Evolutionary conservation across 2,329 filamentous ascomycete species (phyloP).

Genomic region (Paraphaeosphaeria minitans): DNA sequence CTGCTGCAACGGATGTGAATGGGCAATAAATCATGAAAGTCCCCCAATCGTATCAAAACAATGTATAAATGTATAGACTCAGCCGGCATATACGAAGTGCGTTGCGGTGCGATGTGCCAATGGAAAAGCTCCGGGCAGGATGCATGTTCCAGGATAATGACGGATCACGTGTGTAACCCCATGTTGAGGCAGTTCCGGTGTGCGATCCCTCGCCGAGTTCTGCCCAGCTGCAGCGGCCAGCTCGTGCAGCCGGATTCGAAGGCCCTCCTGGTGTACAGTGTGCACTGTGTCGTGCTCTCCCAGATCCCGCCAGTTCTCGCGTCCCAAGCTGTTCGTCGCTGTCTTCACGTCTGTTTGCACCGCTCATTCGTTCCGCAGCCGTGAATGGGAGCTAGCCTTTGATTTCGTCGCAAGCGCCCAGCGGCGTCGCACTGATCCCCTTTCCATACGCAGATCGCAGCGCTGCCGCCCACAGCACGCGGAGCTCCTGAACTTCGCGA

Average conservation of each 20-base stretch:
- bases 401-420: constrained; percentile 18
- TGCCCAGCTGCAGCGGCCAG: constrained; percentile 6
- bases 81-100: background rate
- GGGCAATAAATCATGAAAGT: background rate
- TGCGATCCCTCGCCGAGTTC: constrained; percentile 3
- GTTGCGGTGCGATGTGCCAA: constrained; percentile 1
- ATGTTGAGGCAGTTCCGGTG: constrained; percentile 3
- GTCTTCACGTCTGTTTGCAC: constrained; percentile 25
- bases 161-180: constrained; percentile 15
- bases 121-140: background rate
- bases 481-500: constrained; percentile 25
- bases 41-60: background rate
- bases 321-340: background rate
- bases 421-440: constrained; percentile 42
- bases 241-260: constrained; percentile 15
- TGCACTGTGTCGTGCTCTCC: constrained; percentile 24
- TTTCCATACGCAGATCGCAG: constrained; percentile 24
- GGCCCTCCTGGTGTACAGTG: constrained; percentile 26
- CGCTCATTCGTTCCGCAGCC: constrained; percentile 38
- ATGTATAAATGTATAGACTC: background rate
- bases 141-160: background rate
- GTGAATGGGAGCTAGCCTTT: constrained; percentile 33
- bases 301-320: background rate
- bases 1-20: background rate
- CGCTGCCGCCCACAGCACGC: constrained; percentile 40